Conservation (phyloP, 2,329 filamentous ascomycete species). For the Escovopsis sp. region DNA sequence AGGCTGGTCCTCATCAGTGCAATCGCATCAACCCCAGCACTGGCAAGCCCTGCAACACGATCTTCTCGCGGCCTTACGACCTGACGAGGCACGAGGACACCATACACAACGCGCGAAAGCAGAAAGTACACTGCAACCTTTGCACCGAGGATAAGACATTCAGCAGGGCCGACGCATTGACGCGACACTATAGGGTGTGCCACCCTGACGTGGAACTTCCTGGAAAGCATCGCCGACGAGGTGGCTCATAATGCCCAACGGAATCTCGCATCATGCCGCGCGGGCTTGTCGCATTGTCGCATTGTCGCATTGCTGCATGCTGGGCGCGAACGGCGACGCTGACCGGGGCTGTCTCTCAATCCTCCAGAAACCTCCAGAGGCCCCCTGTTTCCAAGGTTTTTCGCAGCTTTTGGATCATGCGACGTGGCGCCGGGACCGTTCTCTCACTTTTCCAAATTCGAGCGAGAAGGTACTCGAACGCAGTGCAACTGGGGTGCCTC, state of each 20-base stretch:
- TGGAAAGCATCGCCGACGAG: conserved; percentile 38
- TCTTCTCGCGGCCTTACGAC: conserved; percentile 94
- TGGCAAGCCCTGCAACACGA: conserved; percentile 82
- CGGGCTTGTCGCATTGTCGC: too few relatives aligned
- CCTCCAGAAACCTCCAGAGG: too few relatives aligned
- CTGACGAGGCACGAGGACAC: conserved; percentile 93
- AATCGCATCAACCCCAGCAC: conserved; percentile 89
- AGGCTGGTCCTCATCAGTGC: conserved; percentile 86
- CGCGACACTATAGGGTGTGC: conserved; percentile 85
- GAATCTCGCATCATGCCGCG: background rate
- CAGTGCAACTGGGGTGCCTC: too few relatives aligned
- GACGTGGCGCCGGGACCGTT: too few relatives aligned
- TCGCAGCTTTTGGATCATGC: too few relatives aligned
- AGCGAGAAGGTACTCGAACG: too few relatives aligned
- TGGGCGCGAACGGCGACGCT: too few relatives aligned
- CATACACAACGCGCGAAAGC: conserved; percentile 87
- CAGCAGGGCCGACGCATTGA: conserved; percentile 85
- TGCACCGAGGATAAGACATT: conserved; percentile 97
- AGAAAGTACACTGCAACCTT: conserved; percentile 83
- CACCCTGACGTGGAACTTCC: conserved; percentile 78
- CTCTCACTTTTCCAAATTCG: too few relatives aligned
- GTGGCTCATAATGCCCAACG: conserved; percentile 8
- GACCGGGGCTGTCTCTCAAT: too few relatives aligned
- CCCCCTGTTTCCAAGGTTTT: too few relatives aligned
- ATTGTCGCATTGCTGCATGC: too few relatives aligned